Base-by-base conservation (phyloP, 306 rosid genomes). In the Begonia fuchsioides region DNA sequence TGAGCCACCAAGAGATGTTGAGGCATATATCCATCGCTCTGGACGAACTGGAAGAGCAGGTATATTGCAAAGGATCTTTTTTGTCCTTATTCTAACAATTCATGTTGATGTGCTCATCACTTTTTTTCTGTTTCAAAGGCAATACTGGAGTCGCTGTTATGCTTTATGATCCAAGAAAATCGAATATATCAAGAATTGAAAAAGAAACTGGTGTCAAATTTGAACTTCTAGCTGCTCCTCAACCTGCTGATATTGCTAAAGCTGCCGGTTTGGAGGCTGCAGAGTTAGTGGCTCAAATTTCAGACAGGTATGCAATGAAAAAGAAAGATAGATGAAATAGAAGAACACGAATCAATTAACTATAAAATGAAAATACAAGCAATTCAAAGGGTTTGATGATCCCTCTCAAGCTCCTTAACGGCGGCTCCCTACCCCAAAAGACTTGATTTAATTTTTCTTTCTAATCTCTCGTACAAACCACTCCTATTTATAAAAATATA, bases 31-130 rank as follows among this genome's bases (percentile, higher is more conserved):
- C n/a, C 97, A 88, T 78, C 82, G 97, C 13, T 88, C 97, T 62
- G 97, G 97, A 44, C 81, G 95, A 52, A 88, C 97, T 20, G 97
- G 97, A 70, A 78, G 97, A 64, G 97, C 97, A 41, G 93, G 97
- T 84, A 14, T n/a, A n/a, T 13, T 15, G 26, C 14, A 44, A 20
- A 5, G 3, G 2, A 16, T 45, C 35, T 26, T 26, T 26, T 20
- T 26, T 26, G n/a, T 26, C 8, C 35, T 26, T 26, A 8, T 26
- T 26, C 7, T 26, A 26, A 26, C 7, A 8, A 26, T 26, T 8
- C 1, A 26, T 6, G 35, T 20, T 20, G 32, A 20, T 20, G 32
- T 26, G 35, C 0, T 3, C 35, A 0, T 26, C 35, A 26, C 35
- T n/a, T 26, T 26, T 4, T 26, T 26, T 41, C 6, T 8, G 16